phyloP scores from a whole-genome alignment of 345 rosid genomes.

The Lumnitzera littorea region DNA sequence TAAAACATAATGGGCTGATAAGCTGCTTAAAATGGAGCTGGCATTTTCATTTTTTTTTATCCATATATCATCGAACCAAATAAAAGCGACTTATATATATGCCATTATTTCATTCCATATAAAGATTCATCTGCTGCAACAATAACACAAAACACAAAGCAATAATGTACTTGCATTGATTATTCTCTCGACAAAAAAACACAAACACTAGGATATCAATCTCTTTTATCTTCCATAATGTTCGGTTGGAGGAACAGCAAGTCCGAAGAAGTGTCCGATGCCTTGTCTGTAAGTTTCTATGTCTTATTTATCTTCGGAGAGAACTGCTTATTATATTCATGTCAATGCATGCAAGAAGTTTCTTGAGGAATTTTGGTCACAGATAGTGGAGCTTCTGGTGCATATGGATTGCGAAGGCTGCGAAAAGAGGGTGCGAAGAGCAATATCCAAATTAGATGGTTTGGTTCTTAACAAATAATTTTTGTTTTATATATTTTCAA shows the following conservation, averaged over 20 bases:
- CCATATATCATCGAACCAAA: too few species aligned
- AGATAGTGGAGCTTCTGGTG: constrained; percentile 79
- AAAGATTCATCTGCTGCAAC: too few species aligned
- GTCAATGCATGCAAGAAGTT: background rate
- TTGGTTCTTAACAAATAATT: constrained; percentile 7
- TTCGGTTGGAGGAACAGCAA: constrained; percentile 47
- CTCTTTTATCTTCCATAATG: constrained; percentile 18
- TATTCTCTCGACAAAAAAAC: background rate
- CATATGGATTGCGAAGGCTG: constrained; percentile 94
- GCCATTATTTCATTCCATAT: too few species aligned
- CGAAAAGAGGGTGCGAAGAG: constrained; percentile 61
- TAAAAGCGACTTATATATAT: too few species aligned
- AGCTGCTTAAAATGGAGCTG: too few species aligned
- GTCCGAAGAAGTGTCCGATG: constrained; percentile 28
- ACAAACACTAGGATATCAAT: too few species aligned
- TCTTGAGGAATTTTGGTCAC: too few species aligned
- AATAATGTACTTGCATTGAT: too few species aligned
- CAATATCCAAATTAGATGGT: constrained; percentile 66
- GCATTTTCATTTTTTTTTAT: too few species aligned
- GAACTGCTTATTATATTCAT: background rate
- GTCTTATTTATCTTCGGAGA: too few species aligned
- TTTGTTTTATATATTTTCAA: background rate
- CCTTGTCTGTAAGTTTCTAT: constrained; percentile 50
- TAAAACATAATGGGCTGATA: too few species aligned
- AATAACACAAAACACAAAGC: too few species aligned